These are phyloP conservation scores for Phytopythium vexans DNA, from an alignment of 352 stramenopile species.

Conservation along the genomic window DNA sequence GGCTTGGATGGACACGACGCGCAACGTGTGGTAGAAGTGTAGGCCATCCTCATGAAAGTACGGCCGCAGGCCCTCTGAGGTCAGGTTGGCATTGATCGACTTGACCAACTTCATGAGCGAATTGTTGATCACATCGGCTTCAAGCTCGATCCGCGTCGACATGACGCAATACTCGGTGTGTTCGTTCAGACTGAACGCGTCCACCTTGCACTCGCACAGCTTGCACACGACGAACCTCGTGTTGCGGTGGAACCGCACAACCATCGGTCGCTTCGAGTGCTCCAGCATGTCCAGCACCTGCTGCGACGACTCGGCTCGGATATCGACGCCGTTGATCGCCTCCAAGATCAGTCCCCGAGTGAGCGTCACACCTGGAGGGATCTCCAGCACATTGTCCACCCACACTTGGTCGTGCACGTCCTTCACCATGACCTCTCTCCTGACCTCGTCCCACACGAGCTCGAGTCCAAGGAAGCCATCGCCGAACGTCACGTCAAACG, in stretches of 20 bases:
- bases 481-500: slow-evolving; percentile 71
- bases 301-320: slow-evolving; percentile 26
- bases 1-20: slow-evolving; percentile 65
- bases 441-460: slow-evolving; percentile 52
- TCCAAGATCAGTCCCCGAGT: slow-evolving; percentile 59
- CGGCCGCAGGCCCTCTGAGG: slow-evolving; percentile 24
- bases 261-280: slow-evolving; percentile 54
- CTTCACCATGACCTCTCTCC: slow-evolving; percentile 62
- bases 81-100: slow-evolving; percentile 58
- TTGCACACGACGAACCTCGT: slow-evolving; percentile 61
- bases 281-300: slow-evolving; percentile 69
- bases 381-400: slow-evolving; percentile 32
- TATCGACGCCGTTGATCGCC: slow-evolving; percentile 49
- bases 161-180: slow-evolving; percentile 82
- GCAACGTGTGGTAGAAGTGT: slow-evolving; percentile 71
- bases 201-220: slow-evolving; percentile 74
- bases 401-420: slow-evolving; percentile 38
- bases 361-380: slow-evolving; percentile 36
- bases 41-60: slow-evolving; percentile 56
- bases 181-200: slow-evolving; percentile 58
- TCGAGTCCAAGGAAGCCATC: slow-evolving; percentile 72
- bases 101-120: slow-evolving; percentile 45
- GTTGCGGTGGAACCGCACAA: slow-evolving; percentile 52
- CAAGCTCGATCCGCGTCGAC: slow-evolving; percentile 69
- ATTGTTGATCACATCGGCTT: slow-evolving; percentile 77